Base-by-base conservation (phyloP, 305 asterid genomes). In the Rubia balearica region DNA sequence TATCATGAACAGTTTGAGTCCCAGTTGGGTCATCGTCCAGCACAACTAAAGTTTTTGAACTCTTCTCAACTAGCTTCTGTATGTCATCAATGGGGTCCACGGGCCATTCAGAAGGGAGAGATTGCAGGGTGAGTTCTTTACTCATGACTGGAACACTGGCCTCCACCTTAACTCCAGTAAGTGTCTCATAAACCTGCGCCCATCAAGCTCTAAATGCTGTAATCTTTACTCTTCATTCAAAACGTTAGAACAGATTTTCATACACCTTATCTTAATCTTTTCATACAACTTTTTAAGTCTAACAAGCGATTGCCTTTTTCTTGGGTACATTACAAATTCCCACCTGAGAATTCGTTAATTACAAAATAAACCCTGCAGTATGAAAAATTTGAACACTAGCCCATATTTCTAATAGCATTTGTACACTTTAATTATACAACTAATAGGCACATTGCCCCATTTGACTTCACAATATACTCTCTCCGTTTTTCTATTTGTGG, bases 11-110 rank as follows among this genome's bases (percentile, higher is more conserved):
- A 55, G 98, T 94, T 85, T 94, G 98, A 77, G 98, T 94, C 69
- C 98, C 98, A 76, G 98, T 94, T 77, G 98, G 98, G 83, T 94
- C 98, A 64, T 94, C 98, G 83, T 94, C 98, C 81, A 94, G 86
- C 80, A 91, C 98, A 81, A 94, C 87, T 81, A 94, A 80, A 61
- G 90, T 91, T 85, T 91, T 94, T 42, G 75, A 60, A 73, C 69
- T 87, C 75, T 88, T 85, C 80, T 83, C 85, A 72, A 81, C 83
- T 73, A 91, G 89, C 77, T 76, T 80, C 74, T 71, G 83, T 72
- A 88, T 88, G 76, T 87, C 96, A 70, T 81, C 84, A 61, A 80
- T 84, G 48, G 89, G 95, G 80, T 94, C 96, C 40, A 48, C 67
- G 0, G 90, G 85, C 97, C 97, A 94, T 76, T 91, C 96, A 40